Conservation (phyloP, 2,329 filamentous ascomycete genomes). For the Dactylellina haptotyla region DNA sequence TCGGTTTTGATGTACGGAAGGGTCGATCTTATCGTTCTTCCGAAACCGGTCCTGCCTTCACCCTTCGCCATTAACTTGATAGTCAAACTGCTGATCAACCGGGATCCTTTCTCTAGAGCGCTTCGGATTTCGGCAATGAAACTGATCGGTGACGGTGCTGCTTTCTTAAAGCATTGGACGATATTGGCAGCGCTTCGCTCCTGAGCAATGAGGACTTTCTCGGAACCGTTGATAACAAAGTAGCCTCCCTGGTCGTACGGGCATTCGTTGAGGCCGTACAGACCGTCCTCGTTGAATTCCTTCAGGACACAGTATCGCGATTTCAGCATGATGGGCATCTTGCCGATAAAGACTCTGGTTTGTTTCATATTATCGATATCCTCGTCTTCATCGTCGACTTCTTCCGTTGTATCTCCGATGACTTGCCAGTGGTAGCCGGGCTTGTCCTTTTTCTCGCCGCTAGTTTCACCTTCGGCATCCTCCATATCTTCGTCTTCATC, state of each 20-base stretch:
- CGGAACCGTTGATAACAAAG: conserved; percentile 98
- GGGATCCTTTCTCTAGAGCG: conserved; percentile 93
- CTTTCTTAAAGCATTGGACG: conserved; percentile 98
- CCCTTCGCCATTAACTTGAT: conserved; percentile 91
- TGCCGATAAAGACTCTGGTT: conserved; percentile 81
- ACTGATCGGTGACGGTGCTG: conserved; percentile 86
- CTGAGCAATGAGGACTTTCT: conserved; percentile 97
- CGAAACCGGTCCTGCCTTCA: conserved; percentile 76
- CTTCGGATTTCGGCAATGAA: conserved; percentile 96
- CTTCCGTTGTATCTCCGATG: conserved; percentile 61
- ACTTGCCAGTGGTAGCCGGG: conserved; percentile 58
- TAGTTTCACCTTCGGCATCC: conserved; percentile 59
- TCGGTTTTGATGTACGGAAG: conserved; percentile 94
- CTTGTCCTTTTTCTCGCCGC: conserved; percentile 59
- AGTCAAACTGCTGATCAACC: conserved; percentile 90
- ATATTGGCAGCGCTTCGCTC: conserved; percentile 98
- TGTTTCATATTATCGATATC: conserved; percentile 60
- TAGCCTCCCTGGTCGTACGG: conserved; percentile 98
- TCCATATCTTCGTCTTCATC: conserved; percentile 66
- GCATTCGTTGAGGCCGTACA: conserved; percentile 94
- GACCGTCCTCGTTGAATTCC: conserved; percentile 81
- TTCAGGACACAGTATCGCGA: conserved; percentile 93
- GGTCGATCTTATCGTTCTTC: conserved; percentile 87
- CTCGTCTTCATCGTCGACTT: conserved; percentile 66
- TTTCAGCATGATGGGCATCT: conserved; percentile 97